Percentiles rank a stretch among this genome's conserved stretches.
Conservation (phyloP, 306 rosid genomes). For the Albizia julibrissin region DNA sequence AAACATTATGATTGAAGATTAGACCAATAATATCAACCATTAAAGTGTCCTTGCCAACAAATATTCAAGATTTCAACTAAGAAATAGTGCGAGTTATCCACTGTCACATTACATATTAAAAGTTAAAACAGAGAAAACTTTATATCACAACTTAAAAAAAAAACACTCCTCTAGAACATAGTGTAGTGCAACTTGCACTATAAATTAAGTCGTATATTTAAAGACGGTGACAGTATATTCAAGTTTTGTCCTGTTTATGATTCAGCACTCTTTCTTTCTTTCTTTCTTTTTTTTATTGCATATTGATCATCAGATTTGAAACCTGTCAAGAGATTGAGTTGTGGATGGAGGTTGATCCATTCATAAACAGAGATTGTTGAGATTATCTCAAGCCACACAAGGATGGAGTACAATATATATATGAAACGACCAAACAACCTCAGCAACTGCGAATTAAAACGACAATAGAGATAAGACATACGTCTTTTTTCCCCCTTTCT, state of each 20-base stretch:
- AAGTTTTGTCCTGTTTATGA: background rate
- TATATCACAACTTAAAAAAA: background rate
- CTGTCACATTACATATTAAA: background rate
- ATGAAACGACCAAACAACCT: background rate
- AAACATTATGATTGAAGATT: background rate
- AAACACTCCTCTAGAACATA: no score
- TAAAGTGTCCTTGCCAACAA: background rate
- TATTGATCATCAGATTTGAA: background rate
- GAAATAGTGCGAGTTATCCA: background rate
- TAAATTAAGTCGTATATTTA: no score
- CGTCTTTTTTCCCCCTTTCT: slow-evolving; percentile 5
- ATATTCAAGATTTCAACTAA: background rate
- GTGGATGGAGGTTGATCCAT: background rate
- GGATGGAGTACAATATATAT: background rate
- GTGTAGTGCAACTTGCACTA: no score
- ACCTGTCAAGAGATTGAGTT: background rate
- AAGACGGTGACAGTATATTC: background rate
- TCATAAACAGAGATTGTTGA: background rate
- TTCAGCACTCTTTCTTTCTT: background rate
- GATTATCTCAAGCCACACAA: background rate
- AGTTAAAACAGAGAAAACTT: background rate
- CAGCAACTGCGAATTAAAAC: slow-evolving; percentile 24
- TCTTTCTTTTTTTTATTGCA: background rate
- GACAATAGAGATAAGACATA: slow-evolving; percentile 29
- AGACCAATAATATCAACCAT: slow-evolving; percentile 10